Evolutionary conservation across 23 red algal species (phyloP).

Genomic region (Gracilaria caudata): DNA sequence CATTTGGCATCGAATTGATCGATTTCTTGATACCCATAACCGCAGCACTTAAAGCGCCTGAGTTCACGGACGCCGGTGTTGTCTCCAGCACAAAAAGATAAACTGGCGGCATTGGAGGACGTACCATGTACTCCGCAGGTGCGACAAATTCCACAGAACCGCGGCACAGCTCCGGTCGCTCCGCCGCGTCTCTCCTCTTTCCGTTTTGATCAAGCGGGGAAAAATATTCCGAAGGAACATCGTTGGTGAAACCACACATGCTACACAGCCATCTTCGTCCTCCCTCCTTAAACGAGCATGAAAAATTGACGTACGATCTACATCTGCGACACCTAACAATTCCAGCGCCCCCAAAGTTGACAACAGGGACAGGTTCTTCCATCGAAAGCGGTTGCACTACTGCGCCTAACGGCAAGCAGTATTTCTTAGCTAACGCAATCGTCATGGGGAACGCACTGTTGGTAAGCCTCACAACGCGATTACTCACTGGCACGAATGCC

Average conservation of each 20-base stretch:
- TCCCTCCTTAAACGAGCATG: slow-evolving; percentile 84
- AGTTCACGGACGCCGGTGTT: slow-evolving; percentile 69
- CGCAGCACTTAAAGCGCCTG: slow-evolving; percentile 75
- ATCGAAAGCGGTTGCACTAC: slow-evolving; percentile 90
- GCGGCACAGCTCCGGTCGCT: slow-evolving; percentile 83
- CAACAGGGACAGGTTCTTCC: slow-evolving; percentile 76
- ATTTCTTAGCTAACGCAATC: slow-evolving; percentile 70
- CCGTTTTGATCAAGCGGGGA: slow-evolving; percentile 85
- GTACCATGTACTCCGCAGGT: slow-evolving; percentile 98
- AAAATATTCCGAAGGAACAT: slow-evolving; percentile 91
- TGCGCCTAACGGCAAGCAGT: slow-evolving; percentile 82
- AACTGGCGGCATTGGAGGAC: slow-evolving; percentile 95
- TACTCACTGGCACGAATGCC: slow-evolving; percentile 66
- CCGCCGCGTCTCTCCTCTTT: slow-evolving; percentile 71
- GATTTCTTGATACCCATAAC: slow-evolving; percentile 77
- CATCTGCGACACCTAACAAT: slow-evolving; percentile 93
- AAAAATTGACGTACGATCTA: slow-evolving; percentile 92
- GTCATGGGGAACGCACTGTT: slow-evolving; percentile 80
- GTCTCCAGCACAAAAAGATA: slow-evolving; percentile 98
- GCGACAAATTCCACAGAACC: slow-evolving; percentile 94
- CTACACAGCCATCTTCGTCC: slow-evolving; percentile 92
- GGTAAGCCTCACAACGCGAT: slow-evolving; percentile 58
- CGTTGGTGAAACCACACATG: slow-evolving; percentile 88
- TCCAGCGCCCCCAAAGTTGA: slow-evolving; percentile 95
- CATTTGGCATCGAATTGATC: slow-evolving; percentile 82